These are phyloP conservation scores for Bidens hawaiensis DNA, from an alignment of 140 eudicot species.

Conservation along the genomic window DNA sequence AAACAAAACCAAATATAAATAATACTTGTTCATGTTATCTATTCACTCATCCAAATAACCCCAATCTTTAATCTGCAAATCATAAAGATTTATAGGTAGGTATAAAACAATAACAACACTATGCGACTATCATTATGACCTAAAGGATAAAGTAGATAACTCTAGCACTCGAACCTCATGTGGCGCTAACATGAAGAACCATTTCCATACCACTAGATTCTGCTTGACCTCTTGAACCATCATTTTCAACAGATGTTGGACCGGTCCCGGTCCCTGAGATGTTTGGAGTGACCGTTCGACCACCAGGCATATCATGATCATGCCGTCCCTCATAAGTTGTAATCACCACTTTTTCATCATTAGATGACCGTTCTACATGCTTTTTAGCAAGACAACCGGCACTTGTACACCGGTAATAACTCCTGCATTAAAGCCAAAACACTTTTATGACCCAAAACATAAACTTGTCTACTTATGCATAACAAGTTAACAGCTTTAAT, in stretches of 20 bases:
- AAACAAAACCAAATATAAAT: conserved; percentile 9
- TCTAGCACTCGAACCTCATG: conserved; percentile 23
- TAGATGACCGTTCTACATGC: conserved; percentile 90
- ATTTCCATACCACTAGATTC: conserved; percentile 41
- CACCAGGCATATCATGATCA: conserved; percentile 60
- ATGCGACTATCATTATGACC: conserved; percentile 24
- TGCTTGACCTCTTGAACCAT: conserved; percentile 43
- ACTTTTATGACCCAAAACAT: not conserved
- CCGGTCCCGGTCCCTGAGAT: conserved; percentile 26
- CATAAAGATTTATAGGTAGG: conserved; percentile 20
- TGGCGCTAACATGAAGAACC: conserved; percentile 61
- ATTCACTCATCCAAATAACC: conserved; percentile 29
- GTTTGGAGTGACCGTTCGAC: conserved; percentile 47
- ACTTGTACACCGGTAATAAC: conserved; percentile 80
- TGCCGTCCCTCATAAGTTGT: conserved; percentile 87
- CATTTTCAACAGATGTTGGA: conserved; percentile 24
- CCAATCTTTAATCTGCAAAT: conserved; percentile 32
- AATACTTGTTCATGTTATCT: conserved; percentile 30
- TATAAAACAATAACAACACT: conserved; percentile 20
- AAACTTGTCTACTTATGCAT: not conserved
- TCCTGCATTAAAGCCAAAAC: conserved; percentile 36
- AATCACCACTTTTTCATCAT: conserved; percentile 66
- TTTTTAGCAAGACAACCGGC: conserved; percentile 79
- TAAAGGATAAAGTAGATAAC: conserved; percentile 2
- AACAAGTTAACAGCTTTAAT: not conserved